These are phyloP conservation scores for Flaveria bidentis DNA, from an alignment of 129 eudicot genomes.

Conservation along the genomic window DNA sequence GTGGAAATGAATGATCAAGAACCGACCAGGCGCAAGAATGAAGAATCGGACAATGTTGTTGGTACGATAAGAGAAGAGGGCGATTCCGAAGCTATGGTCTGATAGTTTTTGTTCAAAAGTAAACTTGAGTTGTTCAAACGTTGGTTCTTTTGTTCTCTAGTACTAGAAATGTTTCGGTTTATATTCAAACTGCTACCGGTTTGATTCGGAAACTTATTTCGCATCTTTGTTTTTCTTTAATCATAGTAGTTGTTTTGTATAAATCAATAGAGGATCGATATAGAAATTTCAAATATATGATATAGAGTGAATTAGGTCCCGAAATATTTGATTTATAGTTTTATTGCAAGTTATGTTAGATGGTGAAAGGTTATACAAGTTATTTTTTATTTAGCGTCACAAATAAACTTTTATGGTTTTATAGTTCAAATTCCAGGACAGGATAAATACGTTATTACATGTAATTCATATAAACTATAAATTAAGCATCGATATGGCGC, in stretches of 20 bases:
- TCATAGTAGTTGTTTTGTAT: no score
- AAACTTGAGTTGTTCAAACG: constrained; percentile 13
- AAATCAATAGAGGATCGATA: no score
- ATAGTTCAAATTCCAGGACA: no score
- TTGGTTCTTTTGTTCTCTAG: background rate
- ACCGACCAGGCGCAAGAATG: background rate
- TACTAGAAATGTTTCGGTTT: no score
- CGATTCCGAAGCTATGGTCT: constrained; percentile 25
- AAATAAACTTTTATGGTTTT: background rate
- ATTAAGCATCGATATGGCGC: no score
- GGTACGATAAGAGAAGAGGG: constrained; percentile 20
- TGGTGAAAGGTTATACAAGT: background rate
- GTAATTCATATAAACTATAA: no score
- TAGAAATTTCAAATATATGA: no score
- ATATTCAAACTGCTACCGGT: no score
- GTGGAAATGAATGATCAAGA: constrained; percentile 22
- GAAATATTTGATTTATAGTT: background rate
- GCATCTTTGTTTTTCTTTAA: no score
- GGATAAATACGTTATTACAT: no score
- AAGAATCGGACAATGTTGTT: constrained; percentile 8
- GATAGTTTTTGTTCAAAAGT: constrained; percentile 19
- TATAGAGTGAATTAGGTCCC: no score
- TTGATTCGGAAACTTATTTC: no score
- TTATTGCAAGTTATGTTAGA: background rate
- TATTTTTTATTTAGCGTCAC: background rate